Evolutionary conservation across 179 eudicot genomes (phyloP).

Genomic region (Camellia oleifera): DNA sequence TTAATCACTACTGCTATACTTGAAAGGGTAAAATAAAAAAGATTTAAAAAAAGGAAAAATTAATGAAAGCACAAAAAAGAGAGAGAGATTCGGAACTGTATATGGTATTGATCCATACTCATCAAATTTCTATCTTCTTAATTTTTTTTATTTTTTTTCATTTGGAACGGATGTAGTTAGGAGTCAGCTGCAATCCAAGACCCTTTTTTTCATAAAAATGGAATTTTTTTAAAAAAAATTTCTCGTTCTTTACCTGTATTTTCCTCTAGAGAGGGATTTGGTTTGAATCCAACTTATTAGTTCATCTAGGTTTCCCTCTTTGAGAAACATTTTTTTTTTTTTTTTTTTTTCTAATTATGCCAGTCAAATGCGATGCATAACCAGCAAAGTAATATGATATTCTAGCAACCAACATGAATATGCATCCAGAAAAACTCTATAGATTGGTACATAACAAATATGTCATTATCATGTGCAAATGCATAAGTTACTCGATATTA

Average conservation of each 20-base stretch:
- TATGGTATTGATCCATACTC: not conserved
- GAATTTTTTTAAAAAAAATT: no score
- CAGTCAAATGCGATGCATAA: not conserved
- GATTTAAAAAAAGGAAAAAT: not conserved
- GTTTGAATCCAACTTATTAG: not conserved
- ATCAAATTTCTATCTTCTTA: not conserved
- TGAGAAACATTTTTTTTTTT: not conserved
- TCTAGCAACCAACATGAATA: not conserved
- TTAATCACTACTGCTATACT: conserved; percentile 1
- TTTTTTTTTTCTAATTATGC: not conserved
- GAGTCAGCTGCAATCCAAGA: not conserved
- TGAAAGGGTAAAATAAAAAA: not conserved
- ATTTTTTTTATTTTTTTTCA: not conserved
- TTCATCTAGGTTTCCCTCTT: not conserved
- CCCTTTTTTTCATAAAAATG: not conserved
- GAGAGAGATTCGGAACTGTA: not conserved
- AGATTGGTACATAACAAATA: not conserved
- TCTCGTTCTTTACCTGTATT: not conserved
- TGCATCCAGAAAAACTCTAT: not conserved
- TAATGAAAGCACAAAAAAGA: not conserved
- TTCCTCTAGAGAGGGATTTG: not conserved
- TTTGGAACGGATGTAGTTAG: not conserved
- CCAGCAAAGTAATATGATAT: not conserved
- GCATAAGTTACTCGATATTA: no score
- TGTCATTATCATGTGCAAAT: not conserved